Conservation (phyloP, 306 rosid genomes). For the Glycine tomentella region DNA sequence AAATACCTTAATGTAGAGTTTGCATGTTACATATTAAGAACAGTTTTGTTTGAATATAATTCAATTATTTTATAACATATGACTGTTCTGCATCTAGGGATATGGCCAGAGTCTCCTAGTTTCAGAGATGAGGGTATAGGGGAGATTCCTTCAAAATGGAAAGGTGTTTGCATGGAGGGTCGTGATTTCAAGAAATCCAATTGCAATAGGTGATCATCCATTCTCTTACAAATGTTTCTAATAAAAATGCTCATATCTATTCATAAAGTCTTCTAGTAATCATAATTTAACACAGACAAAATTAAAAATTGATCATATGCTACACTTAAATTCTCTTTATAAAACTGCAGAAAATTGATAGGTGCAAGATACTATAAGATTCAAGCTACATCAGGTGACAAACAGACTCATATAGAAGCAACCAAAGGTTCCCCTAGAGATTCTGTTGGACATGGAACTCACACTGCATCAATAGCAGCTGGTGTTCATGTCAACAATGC, state of each 20-base stretch:
- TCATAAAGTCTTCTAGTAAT: conserved; percentile 1
- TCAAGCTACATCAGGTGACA: conserved; percentile 36
- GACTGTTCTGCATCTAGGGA: conserved; percentile 56
- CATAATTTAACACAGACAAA: conserved; percentile 2
- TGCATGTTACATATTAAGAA: not conserved
- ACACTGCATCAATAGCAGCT: conserved; percentile 82
- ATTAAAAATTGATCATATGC: conserved; percentile 14
- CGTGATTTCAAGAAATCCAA: conserved; percentile 78
- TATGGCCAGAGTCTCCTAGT: conserved; percentile 96
- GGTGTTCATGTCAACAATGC: conserved; percentile 74
- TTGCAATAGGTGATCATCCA: conserved; percentile 83
- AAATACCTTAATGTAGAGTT: not conserved
- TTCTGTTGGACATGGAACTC: conserved; percentile 85
- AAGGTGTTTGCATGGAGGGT: conserved; percentile 88
- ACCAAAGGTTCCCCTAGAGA: conserved; percentile 80
- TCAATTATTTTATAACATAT: conserved; percentile 11
- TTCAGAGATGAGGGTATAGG: conserved; percentile 78
- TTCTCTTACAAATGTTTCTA: conserved; percentile 11
- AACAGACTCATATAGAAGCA: conserved; percentile 46
- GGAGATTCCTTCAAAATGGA: conserved; percentile 85
- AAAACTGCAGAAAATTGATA: conserved; percentile 73
- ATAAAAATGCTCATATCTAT: not conserved
- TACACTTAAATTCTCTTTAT: conserved; percentile 8
- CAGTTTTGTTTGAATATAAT: not conserved
- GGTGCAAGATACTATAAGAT: conserved; percentile 88